Base-by-base conservation (phyloP, 2,329 filamentous ascomycete species). In the Paecilomyces sp. region DNA sequence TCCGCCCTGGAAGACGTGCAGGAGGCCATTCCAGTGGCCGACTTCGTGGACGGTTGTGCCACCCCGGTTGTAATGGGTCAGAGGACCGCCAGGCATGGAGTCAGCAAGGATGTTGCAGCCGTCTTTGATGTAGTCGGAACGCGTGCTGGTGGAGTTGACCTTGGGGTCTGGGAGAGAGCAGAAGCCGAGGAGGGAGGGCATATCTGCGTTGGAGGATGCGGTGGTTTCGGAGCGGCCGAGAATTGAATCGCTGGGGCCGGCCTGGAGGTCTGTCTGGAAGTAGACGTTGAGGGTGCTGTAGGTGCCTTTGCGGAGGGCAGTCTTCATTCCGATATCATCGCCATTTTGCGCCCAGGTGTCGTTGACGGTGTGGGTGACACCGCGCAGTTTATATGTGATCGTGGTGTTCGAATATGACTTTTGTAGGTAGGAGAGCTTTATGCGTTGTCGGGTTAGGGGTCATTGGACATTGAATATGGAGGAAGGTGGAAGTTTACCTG, bases 271-370 rank as follows among this genome's bases (percentile, higher is more conserved):
- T 33, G 80, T 81, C 69, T 85, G 81, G 74, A 85, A 85, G 73
- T 85, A 86, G 61, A 86, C 74, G 69, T 86, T 86, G 36, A 85
- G 75, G 1, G 79, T 78, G 47, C 66, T 62, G 70, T 86, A 86
- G 47, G 69, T 79, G 57, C 84, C 83, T 60, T 77, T 72, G 24
- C 83, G 81, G 2, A 85, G 78, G 1, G 78, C 70, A 25, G 71
- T 68, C 69, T 85, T 86, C 80, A 85, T 82, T 9, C 63, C 74
- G 54, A 78, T 67, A 63, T 80, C 79, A 66, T 80, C 77, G 25
- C 69, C 69, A 58, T 78, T 80, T 34, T 74, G 75, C 33, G 83
- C 82, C 83, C 83, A 85, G 54, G 72, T 73, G 64, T 83, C 78
- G 71, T 84, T 85, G 60, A 77, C 73, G 36, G 76, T 82, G 64